Evolutionary conservation across 305 asterid species (phyloP), one percentile per base, ranked within the genome.

Genomic region (Solanum hybrid): DNA sequence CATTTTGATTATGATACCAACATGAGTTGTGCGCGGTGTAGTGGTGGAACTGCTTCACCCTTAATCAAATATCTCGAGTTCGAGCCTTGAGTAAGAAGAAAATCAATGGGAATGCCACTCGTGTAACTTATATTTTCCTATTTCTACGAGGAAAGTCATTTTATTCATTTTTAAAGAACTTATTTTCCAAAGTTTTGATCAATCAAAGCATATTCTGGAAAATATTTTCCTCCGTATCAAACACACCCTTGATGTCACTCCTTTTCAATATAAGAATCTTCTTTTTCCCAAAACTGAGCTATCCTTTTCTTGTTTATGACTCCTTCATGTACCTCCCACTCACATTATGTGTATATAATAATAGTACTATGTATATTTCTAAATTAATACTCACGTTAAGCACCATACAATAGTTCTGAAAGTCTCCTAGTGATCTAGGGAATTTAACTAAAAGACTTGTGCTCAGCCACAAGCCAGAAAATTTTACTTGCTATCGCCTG

Each of bases 21-120:
- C 71, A 60, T 4, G 71, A 3, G 71, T 19, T 19, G 71, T 60
- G 71, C 2, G 26, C 0, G 2, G 5, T 60, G 26, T 60, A 19
- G 0, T 56, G 26, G 12, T 19, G 71, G 71, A 8, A 19, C 2
- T 60, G 5, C 12, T 3, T 0, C 71, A 60, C 26, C 71, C 26
- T 19, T 60, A 60, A 19, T 19, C 2, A 60, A 0, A 60, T 0
- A 0, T 60, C 12, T 1, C 5, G 12, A 19, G 71, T 60, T 60
- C 5, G 12, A 60, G 2, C 5, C 26, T 1, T 60, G 26, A 19
- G 26, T 60, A 60, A 19, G 71, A 19, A 60, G 71, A 60, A 60
- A 60, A 60, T 60, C 71, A 19, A 60, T 60, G 11, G 0, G 26
- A 19, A 22, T 60, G 71, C 26, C 1, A 56, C 69, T 56, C 0